Percentiles rank a stretch among this genome's conserved stretches.
Conservation (phyloP, 208 protist genomes). For the Acanthamoeba quina region DNA sequence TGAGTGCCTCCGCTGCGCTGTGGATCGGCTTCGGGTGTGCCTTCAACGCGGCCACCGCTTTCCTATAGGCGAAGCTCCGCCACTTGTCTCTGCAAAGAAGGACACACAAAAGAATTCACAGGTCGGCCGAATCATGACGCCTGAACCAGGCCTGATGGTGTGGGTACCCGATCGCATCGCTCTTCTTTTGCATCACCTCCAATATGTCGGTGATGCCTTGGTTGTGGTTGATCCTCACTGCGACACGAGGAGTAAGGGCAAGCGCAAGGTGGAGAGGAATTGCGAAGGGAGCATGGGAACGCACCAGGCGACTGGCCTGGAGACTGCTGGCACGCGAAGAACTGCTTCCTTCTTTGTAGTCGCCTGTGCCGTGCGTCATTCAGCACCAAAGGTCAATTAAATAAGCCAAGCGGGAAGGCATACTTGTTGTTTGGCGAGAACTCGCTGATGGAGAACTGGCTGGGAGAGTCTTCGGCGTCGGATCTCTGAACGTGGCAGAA, state of each 20-base stretch:
- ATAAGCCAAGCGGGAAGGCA: no score
- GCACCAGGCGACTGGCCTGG: constrained; percentile 19
- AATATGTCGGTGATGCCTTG: constrained; percentile 62
- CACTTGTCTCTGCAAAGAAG: constrained; percentile 71
- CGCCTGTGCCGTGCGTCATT: neutral
- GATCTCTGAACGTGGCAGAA: neutral
- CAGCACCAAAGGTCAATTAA: no score
- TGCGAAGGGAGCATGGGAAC: no score
- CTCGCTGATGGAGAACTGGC: constrained; percentile 5
- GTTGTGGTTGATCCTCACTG: constrained; percentile 59
- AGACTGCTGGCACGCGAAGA: constrained; percentile 70
- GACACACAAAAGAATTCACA: no score
- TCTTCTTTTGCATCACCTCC: constrained; percentile 69
- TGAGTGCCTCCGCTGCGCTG: constrained; percentile 4
- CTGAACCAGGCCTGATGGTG: no score
- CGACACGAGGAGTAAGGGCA: no score
- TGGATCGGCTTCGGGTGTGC: constrained; percentile 55
- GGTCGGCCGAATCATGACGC: no score
- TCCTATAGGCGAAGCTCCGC: constrained; percentile 57
- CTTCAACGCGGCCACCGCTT: constrained; percentile 41
- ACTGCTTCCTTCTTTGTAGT: constrained; percentile 19
- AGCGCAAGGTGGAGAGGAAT: no score
- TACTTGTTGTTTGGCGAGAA: constrained; percentile 37
- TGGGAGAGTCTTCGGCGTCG: neutral
- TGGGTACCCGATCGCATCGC: constrained; percentile 5